Conservation (phyloP, 2,329 filamentous ascomycete species). For the Chrysoporthe cubensis region DNA sequence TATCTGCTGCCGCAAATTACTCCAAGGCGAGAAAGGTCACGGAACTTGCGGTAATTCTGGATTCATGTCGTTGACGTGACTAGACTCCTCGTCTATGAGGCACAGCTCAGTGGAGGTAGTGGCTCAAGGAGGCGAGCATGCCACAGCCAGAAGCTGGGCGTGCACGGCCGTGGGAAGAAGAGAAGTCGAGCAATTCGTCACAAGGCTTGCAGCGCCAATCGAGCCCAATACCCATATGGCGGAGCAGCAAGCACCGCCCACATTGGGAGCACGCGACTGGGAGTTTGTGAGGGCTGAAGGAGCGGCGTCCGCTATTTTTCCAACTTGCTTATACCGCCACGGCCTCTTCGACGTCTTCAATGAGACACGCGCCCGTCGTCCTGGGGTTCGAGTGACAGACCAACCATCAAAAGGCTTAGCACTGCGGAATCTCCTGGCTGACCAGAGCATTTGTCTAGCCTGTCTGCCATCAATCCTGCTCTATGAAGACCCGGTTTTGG, state of each 20-base stretch:
- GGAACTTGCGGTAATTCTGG: no score
- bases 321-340: background rate
- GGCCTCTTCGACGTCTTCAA: no score
- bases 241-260: conserved; percentile 27
- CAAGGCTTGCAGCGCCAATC: background rate
- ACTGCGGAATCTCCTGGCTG: no score
- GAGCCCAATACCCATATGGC: conserved; percentile 17
- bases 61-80: no score
- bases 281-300: background rate
- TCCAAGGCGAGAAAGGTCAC: no score
- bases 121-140: conserved; percentile 55
- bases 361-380: no score
- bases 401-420: no score
- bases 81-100: conserved; percentile 41
- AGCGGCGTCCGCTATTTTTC: background rate
- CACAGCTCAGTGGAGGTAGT: conserved; percentile 56
- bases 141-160: conserved; percentile 35
- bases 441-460: no score
- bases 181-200: conserved; percentile 45
- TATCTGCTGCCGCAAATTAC: no score
- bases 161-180: conserved; percentile 56
- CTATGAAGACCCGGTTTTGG: no score
- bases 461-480: no score
- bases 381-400: no score
- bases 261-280: background rate